Conservation (phyloP, 2,329 filamentous ascomycete genomes). For the Graphilbum ipis-grandicollis region DNA sequence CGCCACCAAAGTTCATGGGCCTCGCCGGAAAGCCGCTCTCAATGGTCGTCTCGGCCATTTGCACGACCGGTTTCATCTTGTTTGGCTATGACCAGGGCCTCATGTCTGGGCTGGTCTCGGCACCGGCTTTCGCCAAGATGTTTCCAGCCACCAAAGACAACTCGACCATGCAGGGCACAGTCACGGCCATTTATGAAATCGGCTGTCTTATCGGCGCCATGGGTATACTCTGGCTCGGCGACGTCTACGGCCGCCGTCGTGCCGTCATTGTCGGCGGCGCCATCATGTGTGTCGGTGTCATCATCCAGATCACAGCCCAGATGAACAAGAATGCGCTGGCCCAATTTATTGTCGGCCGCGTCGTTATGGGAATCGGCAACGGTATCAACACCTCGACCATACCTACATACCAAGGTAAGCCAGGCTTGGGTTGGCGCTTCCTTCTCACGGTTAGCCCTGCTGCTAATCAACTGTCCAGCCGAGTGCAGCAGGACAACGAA, state of each 20-base stretch:
- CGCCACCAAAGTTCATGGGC: neutral
- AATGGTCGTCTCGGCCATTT: constrained; percentile 1
- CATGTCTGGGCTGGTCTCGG: constrained; percentile 27
- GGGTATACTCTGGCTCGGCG: constrained; percentile 32
- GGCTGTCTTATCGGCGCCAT: constrained; percentile 27
- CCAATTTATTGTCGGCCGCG: constrained; percentile 29
- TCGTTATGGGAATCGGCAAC: constrained; percentile 34
- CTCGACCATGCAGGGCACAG: constrained; percentile 27
- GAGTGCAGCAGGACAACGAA: constrained; percentile 26
- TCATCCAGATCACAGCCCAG: constrained; percentile 30
- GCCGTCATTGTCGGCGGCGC: constrained; percentile 38
- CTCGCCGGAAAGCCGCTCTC: neutral
- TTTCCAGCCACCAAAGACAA: constrained; percentile 19
- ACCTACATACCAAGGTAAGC: constrained; percentile 20
- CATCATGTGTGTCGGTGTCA: constrained; percentile 43
- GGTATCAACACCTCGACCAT: constrained; percentile 29
- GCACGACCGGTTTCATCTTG: constrained; percentile 2
- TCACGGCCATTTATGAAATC: constrained; percentile 30
- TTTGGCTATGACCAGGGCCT: constrained; percentile 10
- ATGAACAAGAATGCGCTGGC: constrained; percentile 14
- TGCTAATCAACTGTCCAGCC: constrained; percentile 22
- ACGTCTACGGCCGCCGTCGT: constrained; percentile 29
- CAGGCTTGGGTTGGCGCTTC: neutral
- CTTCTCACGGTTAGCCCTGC: neutral
- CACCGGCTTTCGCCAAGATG: constrained; percentile 28